Evolutionary conservation across 192 early-diverging fungal species (phyloP).

Genomic region (Rhizophagus sp.): DNA sequence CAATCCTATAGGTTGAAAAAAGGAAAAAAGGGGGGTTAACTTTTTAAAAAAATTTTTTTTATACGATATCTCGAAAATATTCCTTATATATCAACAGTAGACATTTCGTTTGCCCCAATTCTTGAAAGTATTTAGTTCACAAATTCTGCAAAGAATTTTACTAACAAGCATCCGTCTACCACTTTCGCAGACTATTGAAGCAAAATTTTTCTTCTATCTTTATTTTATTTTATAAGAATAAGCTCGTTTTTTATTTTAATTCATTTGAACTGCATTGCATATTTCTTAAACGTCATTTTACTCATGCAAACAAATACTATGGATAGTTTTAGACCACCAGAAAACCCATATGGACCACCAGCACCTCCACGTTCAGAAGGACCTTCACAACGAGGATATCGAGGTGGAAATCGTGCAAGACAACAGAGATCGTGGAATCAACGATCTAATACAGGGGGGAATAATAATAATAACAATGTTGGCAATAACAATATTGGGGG

Average conservation of each 20-base stretch:
- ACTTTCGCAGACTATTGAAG: neutral
- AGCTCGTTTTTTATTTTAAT: neutral
- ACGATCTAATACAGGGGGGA: conserved; percentile 7
- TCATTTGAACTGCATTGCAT: neutral
- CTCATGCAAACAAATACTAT: conserved; percentile 10
- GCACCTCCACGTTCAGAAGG: neutral
- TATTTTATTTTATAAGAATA: neutral
- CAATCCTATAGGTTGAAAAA: neutral
- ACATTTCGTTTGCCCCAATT: neutral
- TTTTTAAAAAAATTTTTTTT: neutral
- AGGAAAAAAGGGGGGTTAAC: neutral
- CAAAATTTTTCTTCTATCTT: neutral
- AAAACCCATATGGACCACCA: conserved; percentile 29
- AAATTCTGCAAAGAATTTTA: neutral
- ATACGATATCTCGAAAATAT: neutral
- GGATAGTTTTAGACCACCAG: conserved; percentile 20
- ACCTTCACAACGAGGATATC: conserved; percentile 3
- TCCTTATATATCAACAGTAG: neutral
- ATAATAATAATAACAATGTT: neutral
- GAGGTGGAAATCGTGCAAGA: neutral
- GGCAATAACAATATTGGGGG: neutral
- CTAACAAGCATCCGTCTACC: neutral
- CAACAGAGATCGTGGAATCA: neutral
- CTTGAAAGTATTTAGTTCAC: neutral
- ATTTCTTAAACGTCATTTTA: neutral